Evolutionary conservation across 345 rosid genomes (phyloP).

Genomic region (Eucalyptus pauciflora): DNA sequence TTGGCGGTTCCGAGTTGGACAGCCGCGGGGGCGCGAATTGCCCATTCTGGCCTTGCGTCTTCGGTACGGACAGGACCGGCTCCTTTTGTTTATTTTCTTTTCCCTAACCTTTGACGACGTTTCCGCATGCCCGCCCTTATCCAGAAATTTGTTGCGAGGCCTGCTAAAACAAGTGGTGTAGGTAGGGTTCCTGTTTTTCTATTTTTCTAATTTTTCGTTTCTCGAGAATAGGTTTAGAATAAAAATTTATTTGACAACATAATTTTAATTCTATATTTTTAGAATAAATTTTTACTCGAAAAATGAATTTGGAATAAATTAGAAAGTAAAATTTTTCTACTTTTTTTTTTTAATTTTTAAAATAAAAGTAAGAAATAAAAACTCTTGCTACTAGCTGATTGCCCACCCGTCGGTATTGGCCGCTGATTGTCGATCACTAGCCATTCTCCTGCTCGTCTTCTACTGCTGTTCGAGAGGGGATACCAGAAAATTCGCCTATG

Average conservation of each 20-base stretch:
- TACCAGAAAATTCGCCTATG: too few relatives aligned
- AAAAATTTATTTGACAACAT: too few relatives aligned
- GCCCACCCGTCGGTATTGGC: accelerated
- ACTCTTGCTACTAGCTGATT: accelerated
- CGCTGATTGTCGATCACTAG: accelerated
- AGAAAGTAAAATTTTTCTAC: too few relatives aligned
- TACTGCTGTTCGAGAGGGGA: too few relatives aligned
- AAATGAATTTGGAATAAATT: too few relatives aligned
- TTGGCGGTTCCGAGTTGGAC: background rate
- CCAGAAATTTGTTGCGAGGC: background rate
- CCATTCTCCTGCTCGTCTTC: too few relatives aligned
- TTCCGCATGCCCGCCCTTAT: background rate
- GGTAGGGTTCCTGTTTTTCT: too few relatives aligned
- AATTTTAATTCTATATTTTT: too few relatives aligned
- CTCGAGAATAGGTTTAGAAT: accelerated
- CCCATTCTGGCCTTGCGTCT: background rate
- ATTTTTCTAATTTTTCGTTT: too few relatives aligned
- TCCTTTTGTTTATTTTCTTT: background rate
- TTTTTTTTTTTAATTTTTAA: too few relatives aligned
- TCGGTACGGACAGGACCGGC: background rate
- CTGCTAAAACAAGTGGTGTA: background rate
- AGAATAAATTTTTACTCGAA: too few relatives aligned
- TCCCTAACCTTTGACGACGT: background rate
- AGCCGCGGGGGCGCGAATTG: background rate
- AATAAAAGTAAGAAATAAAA: too few relatives aligned